phyloP scores from a whole-genome alignment of 805 yeast genomes.

The Ascoidea asiatica region DNA sequence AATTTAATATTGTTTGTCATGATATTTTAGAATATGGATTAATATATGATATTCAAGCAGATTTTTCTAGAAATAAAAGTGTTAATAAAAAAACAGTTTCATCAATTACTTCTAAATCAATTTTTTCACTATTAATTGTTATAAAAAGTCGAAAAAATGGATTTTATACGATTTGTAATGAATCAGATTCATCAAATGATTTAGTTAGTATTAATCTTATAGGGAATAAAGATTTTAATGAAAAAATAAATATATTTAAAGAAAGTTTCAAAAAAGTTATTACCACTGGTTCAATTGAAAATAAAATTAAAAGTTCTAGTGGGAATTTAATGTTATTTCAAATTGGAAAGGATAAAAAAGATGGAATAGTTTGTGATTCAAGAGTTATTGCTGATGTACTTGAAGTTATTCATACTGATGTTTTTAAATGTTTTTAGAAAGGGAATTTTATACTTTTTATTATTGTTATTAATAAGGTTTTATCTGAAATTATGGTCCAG shows the following conservation, averaged over 20 bases:
- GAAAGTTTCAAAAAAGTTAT: background rate
- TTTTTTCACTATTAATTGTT: background rate
- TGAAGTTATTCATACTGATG: background rate
- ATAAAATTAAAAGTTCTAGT: no score
- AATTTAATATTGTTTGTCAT: background rate
- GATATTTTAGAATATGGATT: background rate
- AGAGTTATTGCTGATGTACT: background rate
- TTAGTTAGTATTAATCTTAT: background rate
- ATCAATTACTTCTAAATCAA: background rate
- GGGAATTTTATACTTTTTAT: no score
- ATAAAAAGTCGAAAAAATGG: background rate
- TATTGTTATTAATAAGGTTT: background rate
- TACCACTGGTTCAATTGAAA: background rate
- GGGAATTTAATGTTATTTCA: background rate
- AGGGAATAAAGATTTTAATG: background rate
- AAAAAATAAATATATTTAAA: no score
- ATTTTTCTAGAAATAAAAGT: no score
- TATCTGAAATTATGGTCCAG: no score
- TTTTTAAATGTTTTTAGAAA: no score
- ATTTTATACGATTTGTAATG: background rate
- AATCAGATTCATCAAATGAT: background rate
- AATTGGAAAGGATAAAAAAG: background rate
- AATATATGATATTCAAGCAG: background rate
- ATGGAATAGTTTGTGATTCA: background rate
- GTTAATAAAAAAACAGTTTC: background rate